These are phyloP conservation scores for Anthracocystis setariae DNA, from an alignment of 1,284 basidiomycete species.

Conservation along the genomic window DNA sequence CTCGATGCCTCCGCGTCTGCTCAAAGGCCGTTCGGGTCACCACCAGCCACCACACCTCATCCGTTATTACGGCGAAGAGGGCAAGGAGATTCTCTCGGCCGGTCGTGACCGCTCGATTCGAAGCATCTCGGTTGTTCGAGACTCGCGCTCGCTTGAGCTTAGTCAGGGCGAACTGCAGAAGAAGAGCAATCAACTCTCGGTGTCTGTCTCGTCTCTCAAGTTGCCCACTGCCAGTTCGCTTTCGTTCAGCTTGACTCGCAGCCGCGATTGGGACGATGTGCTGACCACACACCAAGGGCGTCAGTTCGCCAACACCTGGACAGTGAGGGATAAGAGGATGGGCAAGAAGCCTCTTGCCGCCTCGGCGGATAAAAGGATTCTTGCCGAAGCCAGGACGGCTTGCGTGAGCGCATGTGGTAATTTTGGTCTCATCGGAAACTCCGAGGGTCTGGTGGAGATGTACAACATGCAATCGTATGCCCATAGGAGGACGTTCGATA, in stretches of 20 bases:
- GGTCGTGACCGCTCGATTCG: constrained; percentile 81
- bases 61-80: constrained; percentile 93
- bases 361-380: constrained; percentile 35
- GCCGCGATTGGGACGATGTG: constrained; percentile 98
- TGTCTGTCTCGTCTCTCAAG: constrained; percentile 74
- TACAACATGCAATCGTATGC: constrained; percentile 81
- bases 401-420: constrained; percentile 93
- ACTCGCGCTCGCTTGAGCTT: constrained; percentile 76
- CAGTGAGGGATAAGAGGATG: constrained; percentile 59
- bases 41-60: constrained; percentile 89
- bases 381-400: constrained; percentile 70
- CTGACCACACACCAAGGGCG: constrained; percentile 83
- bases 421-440: constrained; percentile 78
- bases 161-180: constrained; percentile 84
- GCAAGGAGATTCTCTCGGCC: constrained; percentile 81
- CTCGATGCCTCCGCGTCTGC: constrained; percentile 74
- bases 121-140: constrained; percentile 85
- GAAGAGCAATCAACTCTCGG: constrained; percentile 82
- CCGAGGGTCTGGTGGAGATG: constrained; percentile 59
- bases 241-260: constrained; percentile 80
- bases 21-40: constrained; percentile 93
- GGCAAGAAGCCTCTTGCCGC: constrained; percentile 47
- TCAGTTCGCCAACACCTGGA: constrained; percentile 58
- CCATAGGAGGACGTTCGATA: constrained; percentile 74
- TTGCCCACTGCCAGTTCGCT: constrained; percentile 79